Evolutionary conservation across 73 alveolate genomes (phyloP).

Genomic region (Paramecium tetraurelia): DNA sequence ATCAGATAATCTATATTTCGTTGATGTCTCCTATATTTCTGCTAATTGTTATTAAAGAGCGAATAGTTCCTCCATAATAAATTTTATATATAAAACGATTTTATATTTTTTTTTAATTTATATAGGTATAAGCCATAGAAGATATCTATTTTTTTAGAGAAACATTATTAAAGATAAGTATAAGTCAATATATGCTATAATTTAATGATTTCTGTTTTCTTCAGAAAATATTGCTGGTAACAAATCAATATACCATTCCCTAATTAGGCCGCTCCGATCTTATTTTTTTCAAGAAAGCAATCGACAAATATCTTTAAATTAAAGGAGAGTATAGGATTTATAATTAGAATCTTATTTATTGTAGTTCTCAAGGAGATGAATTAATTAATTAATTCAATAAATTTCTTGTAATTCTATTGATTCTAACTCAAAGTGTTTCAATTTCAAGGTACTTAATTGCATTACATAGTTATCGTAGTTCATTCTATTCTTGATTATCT

Average conservation of each 20-base stretch:
- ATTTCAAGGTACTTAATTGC: too few species aligned
- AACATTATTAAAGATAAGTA: neutral
- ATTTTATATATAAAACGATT: neutral
- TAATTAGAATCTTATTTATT: too few species aligned
- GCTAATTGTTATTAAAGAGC: constrained; percentile 32
- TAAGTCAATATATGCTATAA: neutral
- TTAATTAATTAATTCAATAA: too few species aligned
- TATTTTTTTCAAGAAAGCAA: neutral
- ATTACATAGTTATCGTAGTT: too few species aligned
- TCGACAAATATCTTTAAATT: too few species aligned
- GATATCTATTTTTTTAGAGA: neutral
- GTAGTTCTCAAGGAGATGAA: too few species aligned
- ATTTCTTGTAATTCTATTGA: too few species aligned
- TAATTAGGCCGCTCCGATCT: neutral
- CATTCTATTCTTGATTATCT: too few species aligned
- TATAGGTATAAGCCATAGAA: neutral
- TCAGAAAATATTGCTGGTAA: neutral
- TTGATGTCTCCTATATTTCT: neutral
- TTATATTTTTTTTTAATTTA: neutral
- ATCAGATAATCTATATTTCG: neutral
- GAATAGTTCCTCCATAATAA: constrained; percentile 44
- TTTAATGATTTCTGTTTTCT: neutral
- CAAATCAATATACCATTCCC: neutral
- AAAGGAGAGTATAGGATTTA: too few species aligned
- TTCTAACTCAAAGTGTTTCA: too few species aligned